Base-by-base conservation (phyloP, 805 yeast genomes). In the Candida parachauliodes region DNA sequence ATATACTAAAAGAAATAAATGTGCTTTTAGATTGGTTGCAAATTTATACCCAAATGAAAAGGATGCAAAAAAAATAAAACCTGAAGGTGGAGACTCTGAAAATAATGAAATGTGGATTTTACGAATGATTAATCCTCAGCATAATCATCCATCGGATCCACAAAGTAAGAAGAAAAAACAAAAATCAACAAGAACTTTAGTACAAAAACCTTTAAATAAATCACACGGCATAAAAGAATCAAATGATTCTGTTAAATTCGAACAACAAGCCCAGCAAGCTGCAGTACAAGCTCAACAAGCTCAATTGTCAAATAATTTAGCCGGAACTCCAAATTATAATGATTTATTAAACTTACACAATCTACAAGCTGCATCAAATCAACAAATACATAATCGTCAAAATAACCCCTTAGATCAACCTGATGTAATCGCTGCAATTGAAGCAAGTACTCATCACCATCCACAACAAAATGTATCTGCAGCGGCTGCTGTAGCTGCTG, bases 101-200 rank as follows among this genome's bases (percentile, higher is more conserved):
- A 45, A 54, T 28, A 57, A 53, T 17, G 72, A 67, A 47, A 63
- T 65, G 62, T 68, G 74, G 74, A 62, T 68, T 30, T 66, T 68
- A 49, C 50, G 72, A 39, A 68, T 68, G 74, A 68, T 68, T 37
- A 65, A 63, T 47, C 72, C 72, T 1, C 58, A 59, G 16, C 74
- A 68, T 50, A 68, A 68, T 48, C 74, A 68, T 47, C 56, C 72
- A 2, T 64, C 70, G 11, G 72, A 67, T 50, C 70, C 70, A 28
- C 44, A 43, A 19, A 60, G 60, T 47, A 65, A 64, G 52, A 65
- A 65, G 51, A 67, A 65, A 53, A 51, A 70, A 44, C 56, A 55
- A 41, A 65, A 63, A 51, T 55, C 51, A 49, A 50, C 68, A 11
- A 52, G 72, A 41, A 61, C 69, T 7, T 59, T 68, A 48, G 74